A percentile compares a stretch with the other conserved stretches of the same genome.
These are phyloP conservation scores for Fragaria nilgerrensis DNA, from an alignment of 306 rosid species.

Conservation along the genomic window DNA sequence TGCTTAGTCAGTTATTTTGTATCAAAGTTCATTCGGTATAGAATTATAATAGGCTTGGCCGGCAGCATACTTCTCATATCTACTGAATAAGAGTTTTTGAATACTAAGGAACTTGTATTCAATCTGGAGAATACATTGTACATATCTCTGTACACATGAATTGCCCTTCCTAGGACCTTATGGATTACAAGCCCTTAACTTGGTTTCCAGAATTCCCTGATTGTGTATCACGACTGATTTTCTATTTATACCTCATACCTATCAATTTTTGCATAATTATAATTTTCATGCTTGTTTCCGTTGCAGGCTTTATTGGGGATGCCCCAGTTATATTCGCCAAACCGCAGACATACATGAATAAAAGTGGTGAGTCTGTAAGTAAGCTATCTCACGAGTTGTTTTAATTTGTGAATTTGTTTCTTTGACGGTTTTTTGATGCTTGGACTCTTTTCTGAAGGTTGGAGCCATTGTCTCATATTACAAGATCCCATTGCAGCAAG, in stretches of 20 bases:
- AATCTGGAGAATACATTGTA: not conserved
- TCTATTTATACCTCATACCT: no score
- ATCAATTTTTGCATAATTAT: not conserved
- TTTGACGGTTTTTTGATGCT: conserved; percentile 31
- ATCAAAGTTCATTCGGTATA: not conserved
- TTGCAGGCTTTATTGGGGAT: conserved; percentile 75
- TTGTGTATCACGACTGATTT: not conserved
- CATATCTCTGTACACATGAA: not conserved
- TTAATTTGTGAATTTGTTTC: conserved; percentile 12
- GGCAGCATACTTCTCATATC: not conserved
- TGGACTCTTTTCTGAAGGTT: conserved; percentile 55
- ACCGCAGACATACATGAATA: conserved; percentile 93
- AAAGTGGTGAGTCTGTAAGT: conserved; percentile 98
- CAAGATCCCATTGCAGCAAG: conserved; percentile 91
- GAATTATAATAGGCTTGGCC: not conserved
- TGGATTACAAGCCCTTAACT: not conserved
- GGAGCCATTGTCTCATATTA: conserved; percentile 84
- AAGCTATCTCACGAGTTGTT: conserved; percentile 30
- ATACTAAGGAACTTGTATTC: not conserved
- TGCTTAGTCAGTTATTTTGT: not conserved
- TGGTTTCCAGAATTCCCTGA: not conserved
- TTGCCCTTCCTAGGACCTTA: not conserved
- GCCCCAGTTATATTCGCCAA: conserved; percentile 81
- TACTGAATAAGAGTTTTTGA: not conserved
- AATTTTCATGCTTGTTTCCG: conserved; percentile 2